These are phyloP conservation scores for Solanum medicagineum DNA, from an alignment of 257 asterid genomes.

Conservation along the genomic window DNA sequence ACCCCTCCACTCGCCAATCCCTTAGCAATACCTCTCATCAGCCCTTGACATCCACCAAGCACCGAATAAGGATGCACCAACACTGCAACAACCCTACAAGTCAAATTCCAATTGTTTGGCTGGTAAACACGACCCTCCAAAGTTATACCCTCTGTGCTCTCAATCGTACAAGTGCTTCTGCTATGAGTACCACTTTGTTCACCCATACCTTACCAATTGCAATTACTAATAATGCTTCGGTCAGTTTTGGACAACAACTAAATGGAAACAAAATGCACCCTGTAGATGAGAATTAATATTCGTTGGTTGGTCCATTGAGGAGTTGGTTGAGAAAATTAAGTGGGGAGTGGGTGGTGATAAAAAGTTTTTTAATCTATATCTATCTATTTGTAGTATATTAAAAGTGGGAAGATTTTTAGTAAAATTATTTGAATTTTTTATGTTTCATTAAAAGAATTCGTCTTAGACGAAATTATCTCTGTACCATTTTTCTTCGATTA, in stretches of 20 bases:
- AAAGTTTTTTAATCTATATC: too few relatives aligned
- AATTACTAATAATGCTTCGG: neutral
- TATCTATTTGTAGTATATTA: too few relatives aligned
- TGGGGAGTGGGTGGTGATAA: too few relatives aligned
- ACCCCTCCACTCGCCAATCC: constrained; percentile 52
- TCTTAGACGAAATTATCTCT: too few relatives aligned
- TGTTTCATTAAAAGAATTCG: too few relatives aligned
- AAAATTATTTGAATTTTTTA: too few relatives aligned
- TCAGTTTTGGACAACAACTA: neutral
- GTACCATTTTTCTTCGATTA: too few relatives aligned
- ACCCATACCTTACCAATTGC: neutral
- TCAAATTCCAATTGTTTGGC: neutral
- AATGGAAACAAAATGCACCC: neutral
- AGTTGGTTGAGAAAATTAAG: neutral
- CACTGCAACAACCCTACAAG: constrained; percentile 31
- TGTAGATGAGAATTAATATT: too few relatives aligned
- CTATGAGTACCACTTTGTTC: neutral
- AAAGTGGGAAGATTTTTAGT: too few relatives aligned
- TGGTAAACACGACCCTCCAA: constrained; percentile 54
- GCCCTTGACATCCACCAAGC: constrained; percentile 72
- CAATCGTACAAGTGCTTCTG: constrained; percentile 3
- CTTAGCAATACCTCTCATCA: constrained; percentile 65
- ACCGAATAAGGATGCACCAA: constrained; percentile 72
- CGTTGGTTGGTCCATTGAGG: neutral
- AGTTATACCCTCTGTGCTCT: neutral